Base-by-base conservation (phyloP, 179 eudicot genomes). In the Gypsophila paniculata region DNA sequence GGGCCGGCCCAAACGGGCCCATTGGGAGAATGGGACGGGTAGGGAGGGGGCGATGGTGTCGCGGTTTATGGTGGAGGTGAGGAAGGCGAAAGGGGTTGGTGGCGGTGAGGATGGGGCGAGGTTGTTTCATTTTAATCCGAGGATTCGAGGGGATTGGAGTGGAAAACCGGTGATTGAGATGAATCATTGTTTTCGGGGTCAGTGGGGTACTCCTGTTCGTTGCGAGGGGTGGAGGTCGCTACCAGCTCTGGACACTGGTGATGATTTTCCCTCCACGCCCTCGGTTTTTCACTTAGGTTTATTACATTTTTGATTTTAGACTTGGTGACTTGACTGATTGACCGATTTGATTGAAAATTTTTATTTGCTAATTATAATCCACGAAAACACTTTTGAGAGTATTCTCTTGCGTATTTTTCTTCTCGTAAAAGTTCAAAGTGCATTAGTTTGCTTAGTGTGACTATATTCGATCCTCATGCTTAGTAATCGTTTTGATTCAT, bases 61-160 rank as follows among this genome's bases (percentile, higher is more conserved):
- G 4, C 93, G 88, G 90, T 90, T 88, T 61, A 80, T 88, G 83
- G 65, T 90, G 78, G 96, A 90, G 76, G 55, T 90, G 77, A 87
- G 85, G 80, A 84, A 84, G 23, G 78, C 78, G 77, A 76, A 58
- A 51, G 80, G 72, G 21, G 86, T 75, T 8, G 76, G 71, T 8
- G 76, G 71, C 17, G 88, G 87, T 8, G 90, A 84, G 70, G 91
- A 72, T 44, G 84, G 82, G 48, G 83, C 86, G 1, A 80, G 85
- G 79, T 78, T 90, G 21, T 54, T 90, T 70, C 96, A 90, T 84
- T 90, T 90, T 63, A 90, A 90, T 79, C 91, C 96, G 0, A 77
- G 91, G 84, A 73, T 88, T 53, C 80, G 85, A 67, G 96, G 93
- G 32, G 93, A 87, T 82, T 90, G 89, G 88, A 87, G 93, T 22